Evolutionary conservation across 257 asterid genomes (phyloP).

Genomic region (Solanum lignicaule): DNA sequence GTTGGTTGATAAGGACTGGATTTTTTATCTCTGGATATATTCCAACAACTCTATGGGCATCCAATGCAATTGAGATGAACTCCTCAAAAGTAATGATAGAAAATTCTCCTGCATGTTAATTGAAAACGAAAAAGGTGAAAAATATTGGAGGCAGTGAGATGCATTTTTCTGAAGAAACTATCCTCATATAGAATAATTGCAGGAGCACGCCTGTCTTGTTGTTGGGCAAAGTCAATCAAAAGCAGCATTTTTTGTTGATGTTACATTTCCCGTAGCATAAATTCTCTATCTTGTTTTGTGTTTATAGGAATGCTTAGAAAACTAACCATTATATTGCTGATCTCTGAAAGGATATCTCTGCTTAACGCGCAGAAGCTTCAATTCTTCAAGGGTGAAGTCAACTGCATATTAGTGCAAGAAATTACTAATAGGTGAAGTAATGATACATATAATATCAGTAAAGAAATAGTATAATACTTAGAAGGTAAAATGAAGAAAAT

Average conservation of each 20-base stretch:
- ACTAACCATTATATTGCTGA: constrained; percentile 78
- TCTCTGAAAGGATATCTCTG: constrained; percentile 82
- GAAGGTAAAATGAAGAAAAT: background rate
- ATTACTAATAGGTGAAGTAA: background rate
- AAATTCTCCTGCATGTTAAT: constrained; percentile 54
- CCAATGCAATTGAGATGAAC: constrained; percentile 73
- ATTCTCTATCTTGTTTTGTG: background rate
- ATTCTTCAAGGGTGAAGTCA: constrained; percentile 79
- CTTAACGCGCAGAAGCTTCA: constrained; percentile 61
- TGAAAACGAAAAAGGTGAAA: background rate
- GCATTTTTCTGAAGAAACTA: background rate
- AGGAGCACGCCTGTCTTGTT: background rate
- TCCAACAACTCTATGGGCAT: constrained; percentile 83
- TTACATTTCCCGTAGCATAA: background rate
- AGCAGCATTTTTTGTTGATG: background rate
- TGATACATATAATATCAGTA: background rate
- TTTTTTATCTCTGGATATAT: constrained; percentile 97
- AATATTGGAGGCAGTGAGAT: background rate
- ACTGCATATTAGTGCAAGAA: constrained; percentile 29
- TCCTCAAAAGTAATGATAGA: constrained; percentile 82
- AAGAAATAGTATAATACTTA: background rate
- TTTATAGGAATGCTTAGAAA: background rate
- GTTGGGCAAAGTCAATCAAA: background rate
- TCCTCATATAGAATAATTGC: background rate
- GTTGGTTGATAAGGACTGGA: constrained; percentile 80